A percentile compares a stretch with the other conserved stretches of the same genome.
Evolutionary conservation across 805 yeast species (phyloP).

Genomic region (Candida maris): DNA sequence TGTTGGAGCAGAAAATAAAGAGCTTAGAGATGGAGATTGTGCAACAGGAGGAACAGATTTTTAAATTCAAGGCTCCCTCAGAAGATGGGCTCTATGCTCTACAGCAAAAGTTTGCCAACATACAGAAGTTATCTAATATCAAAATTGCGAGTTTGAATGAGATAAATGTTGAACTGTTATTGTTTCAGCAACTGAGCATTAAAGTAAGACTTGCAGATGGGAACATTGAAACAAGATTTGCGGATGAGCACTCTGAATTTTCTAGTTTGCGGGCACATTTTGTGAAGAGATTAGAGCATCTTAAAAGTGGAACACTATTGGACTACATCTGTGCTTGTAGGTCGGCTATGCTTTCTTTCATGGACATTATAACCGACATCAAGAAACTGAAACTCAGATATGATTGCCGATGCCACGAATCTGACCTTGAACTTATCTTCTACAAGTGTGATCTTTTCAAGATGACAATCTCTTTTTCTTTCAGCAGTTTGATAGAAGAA

Average conservation of each 20-base stretch:
- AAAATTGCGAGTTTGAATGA: constrained; percentile 10
- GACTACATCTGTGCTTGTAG: constrained; percentile 7
- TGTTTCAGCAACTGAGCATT: constrained; percentile 8
- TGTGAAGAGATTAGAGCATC: not conserved
- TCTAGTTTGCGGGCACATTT: constrained; percentile 3
- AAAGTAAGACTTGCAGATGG: constrained; percentile 7
- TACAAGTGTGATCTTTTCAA: constrained; percentile 12
- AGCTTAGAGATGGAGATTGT: constrained; percentile 2
- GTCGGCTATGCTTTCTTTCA: constrained; percentile 5
- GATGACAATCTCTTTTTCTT: constrained; percentile 6
- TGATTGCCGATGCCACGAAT: constrained; percentile 6
- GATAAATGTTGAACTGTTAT: constrained; percentile 2
- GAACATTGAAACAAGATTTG: constrained; percentile 1
- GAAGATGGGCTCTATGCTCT: constrained; percentile 12
- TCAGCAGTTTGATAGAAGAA: constrained; percentile 8
- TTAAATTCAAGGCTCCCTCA: constrained; percentile 16
- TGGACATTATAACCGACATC: constrained; percentile 9
- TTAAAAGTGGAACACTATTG: constrained; percentile 2
- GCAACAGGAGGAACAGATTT: constrained; percentile 6
- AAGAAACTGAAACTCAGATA: constrained; percentile 9
- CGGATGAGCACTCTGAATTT: constrained; percentile 3
- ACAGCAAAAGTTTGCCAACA: constrained; percentile 7
- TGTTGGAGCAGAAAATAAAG: not conserved
- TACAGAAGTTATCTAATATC: constrained; percentile 11
- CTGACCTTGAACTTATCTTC: constrained; percentile 4